Conservation (phyloP, 2,329 filamentous ascomycete species). For the Exophiala sp. region DNA sequence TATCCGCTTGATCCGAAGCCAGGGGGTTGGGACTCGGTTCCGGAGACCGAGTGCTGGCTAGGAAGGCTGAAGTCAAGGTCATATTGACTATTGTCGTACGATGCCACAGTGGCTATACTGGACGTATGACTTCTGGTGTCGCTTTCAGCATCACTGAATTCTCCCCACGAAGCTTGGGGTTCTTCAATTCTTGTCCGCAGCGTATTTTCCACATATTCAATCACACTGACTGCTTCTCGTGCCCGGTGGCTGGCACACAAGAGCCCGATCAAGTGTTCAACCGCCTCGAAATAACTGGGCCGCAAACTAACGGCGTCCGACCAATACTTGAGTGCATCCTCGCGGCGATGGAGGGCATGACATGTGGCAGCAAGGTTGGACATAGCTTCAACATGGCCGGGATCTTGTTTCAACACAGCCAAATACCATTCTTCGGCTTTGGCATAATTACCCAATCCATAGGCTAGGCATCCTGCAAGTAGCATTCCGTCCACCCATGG, state of each 20-base stretch:
- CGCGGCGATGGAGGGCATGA: constrained; percentile 71
- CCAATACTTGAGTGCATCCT: constrained; percentile 85
- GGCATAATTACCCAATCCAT: constrained; percentile 78
- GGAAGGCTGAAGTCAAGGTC: constrained; percentile 48
- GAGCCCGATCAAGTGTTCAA: constrained; percentile 86
- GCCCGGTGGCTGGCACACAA: constrained; percentile 75
- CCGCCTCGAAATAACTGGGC: constrained; percentile 87
- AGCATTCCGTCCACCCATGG: constrained; percentile 91
- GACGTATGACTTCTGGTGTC: constrained; percentile 51
- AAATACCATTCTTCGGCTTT: constrained; percentile 53
- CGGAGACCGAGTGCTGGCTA: constrained; percentile 2
- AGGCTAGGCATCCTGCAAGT: constrained; percentile 82
- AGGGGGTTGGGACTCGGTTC: constrained; percentile 29
- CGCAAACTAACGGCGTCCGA: constrained; percentile 72
- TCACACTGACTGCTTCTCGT: constrained; percentile 78
- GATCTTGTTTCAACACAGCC: constrained; percentile 53
- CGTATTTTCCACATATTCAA: constrained; percentile 73
- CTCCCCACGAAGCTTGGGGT: constrained; percentile 46
- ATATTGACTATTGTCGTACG: constrained; percentile 52
- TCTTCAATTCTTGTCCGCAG: constrained; percentile 52
- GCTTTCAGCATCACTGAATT: constrained; percentile 55
- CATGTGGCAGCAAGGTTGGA: constrained; percentile 89
- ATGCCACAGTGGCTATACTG: constrained; percentile 46
- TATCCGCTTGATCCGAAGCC: constrained; percentile 78
- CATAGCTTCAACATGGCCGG: constrained; percentile 77